Percentiles rank a stretch among this genome's conserved stretches.
Conservation (phyloP, 768 basidiomycete species). For the Mrakia frigida region DNA sequence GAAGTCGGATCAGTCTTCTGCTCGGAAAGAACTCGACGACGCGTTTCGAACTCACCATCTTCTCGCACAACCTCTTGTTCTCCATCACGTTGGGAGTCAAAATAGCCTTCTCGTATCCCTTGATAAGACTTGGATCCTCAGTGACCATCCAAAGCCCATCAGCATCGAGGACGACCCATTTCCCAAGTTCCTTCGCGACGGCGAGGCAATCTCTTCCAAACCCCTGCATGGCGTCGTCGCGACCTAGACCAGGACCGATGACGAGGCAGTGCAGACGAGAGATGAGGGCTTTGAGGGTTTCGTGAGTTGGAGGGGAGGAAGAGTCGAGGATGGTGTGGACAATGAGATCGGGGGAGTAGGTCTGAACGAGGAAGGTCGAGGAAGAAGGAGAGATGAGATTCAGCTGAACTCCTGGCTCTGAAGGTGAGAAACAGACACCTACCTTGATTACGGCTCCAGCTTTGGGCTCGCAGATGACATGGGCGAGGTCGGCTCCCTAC, state of each 20-base stretch:
- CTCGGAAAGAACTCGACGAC: neutral
- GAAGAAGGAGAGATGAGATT: no score
- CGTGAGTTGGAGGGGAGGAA: neutral
- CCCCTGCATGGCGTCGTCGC: slow-evolving; percentile 81
- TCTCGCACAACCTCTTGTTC: slow-evolving; percentile 76
- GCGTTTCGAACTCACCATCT: slow-evolving; percentile 51
- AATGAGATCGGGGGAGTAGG: slow-evolving; percentile 79
- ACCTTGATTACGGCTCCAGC: slow-evolving; percentile 92
- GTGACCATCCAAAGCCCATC: slow-evolving; percentile 67
- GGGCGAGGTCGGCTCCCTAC: slow-evolving; percentile 87
- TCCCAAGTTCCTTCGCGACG: slow-evolving; percentile 65
- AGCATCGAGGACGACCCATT: slow-evolving; percentile 91
- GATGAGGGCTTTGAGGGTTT: slow-evolving; percentile 56
- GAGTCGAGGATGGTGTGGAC: slow-evolving; percentile 82
- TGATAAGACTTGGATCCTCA: slow-evolving; percentile 65
- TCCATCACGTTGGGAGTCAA: slow-evolving; percentile 93
- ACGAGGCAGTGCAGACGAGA: slow-evolving; percentile 85
- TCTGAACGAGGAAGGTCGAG: neutral
- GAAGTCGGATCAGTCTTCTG: neutral
- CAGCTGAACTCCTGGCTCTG: neutral
- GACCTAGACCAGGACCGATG: slow-evolving; percentile 89
- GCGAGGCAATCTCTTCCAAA: slow-evolving; percentile 70
- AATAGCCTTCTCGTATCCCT: slow-evolving; percentile 79
- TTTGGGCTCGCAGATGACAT: slow-evolving; percentile 92
- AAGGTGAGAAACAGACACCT: neutral